Percentiles rank a stretch among this genome's conserved stretches.
These are phyloP conservation scores for Trypanosoma brucei DNA, from an alignment of 208 protist species.

Conservation along the genomic window DNA sequence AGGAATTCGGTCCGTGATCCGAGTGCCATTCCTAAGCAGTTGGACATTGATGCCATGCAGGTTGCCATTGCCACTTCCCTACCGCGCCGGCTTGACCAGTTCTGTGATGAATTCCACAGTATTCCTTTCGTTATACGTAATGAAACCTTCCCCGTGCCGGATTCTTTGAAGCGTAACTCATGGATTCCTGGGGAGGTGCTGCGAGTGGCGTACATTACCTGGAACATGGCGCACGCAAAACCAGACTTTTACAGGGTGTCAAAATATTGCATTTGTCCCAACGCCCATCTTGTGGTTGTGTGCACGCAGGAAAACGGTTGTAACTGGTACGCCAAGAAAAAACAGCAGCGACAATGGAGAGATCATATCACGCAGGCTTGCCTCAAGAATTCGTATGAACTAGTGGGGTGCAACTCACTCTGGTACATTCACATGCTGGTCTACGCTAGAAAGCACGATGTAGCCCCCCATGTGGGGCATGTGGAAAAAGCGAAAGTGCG, in stretches of 20 bases:
- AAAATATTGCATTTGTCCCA: constrained; percentile 61
- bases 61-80: background rate
- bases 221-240: constrained; percentile 68
- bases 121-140: constrained; percentile 39
- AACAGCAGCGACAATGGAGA: constrained; percentile 47
- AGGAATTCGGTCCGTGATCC: too few species aligned
- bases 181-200: constrained; percentile 71
- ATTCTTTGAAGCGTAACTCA: constrained; percentile 34
- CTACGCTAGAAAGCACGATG: constrained; percentile 63
- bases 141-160: constrained; percentile 65
- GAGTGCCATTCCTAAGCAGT: background rate
- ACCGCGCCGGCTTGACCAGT: constrained; percentile 19
- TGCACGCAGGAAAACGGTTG: constrained; percentile 78
- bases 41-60: background rate
- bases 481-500: constrained; percentile 42
- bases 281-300: constrained; percentile 78
- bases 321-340: constrained; percentile 14
- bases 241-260: constrained; percentile 51
- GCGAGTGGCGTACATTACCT: constrained; percentile 71
- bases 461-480: constrained; percentile 51
- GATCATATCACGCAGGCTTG: constrained; percentile 33
- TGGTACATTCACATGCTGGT: constrained; percentile 84
- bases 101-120: constrained; percentile 25
- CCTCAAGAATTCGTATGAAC: constrained; percentile 46
- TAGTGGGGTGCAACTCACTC: constrained; percentile 48